phyloP scores from a whole-genome alignment of 306 rosid genomes.

The Chamaecrista fasciculata region DNA sequence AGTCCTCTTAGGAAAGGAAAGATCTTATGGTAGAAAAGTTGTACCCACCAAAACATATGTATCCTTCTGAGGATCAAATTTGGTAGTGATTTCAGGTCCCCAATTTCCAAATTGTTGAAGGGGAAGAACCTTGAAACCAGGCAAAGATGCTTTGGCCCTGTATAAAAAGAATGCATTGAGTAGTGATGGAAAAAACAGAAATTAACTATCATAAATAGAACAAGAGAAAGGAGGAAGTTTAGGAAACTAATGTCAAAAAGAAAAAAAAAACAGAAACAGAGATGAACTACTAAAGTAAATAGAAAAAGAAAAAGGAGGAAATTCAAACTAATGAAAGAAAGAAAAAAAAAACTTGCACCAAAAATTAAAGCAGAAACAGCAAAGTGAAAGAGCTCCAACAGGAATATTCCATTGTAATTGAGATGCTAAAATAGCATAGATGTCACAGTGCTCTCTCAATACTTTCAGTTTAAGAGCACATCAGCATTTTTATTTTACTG shows the following conservation, averaged over 20 bases:
- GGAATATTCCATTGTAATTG: slow-evolving; percentile 9
- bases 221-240: not conserved
- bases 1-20: not conserved
- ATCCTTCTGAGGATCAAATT: slow-evolving; percentile 72
- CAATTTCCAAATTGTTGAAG: slow-evolving; percentile 86
- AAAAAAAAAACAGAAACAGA: slow-evolving; percentile 10
- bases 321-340: too few species aligned
- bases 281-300: too few species aligned
- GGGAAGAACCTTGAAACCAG: slow-evolving; percentile 81
- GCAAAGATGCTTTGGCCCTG: slow-evolving; percentile 87
- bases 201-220: not conserved
- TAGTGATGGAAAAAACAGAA: slow-evolving; percentile 24
- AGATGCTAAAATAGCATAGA: slow-evolving; percentile 12
- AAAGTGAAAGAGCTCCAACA: slow-evolving; percentile 10
- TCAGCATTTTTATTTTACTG: not conserved
- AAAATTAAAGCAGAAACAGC: not conserved
- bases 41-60: slow-evolving; percentile 75
- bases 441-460: slow-evolving; percentile 17
- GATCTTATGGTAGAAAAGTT: not conserved
- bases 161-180: slow-evolving; percentile 28
- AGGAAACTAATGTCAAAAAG: too few species aligned
- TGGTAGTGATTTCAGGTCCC: slow-evolving; percentile 80
- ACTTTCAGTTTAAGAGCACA: not conserved
- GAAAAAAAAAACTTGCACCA: slow-evolving; percentile 17
- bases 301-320: not conserved